Conservation (phyloP, 2,329 filamentous ascomycete genomes). For the Teratosphaeria destructans region DNA sequence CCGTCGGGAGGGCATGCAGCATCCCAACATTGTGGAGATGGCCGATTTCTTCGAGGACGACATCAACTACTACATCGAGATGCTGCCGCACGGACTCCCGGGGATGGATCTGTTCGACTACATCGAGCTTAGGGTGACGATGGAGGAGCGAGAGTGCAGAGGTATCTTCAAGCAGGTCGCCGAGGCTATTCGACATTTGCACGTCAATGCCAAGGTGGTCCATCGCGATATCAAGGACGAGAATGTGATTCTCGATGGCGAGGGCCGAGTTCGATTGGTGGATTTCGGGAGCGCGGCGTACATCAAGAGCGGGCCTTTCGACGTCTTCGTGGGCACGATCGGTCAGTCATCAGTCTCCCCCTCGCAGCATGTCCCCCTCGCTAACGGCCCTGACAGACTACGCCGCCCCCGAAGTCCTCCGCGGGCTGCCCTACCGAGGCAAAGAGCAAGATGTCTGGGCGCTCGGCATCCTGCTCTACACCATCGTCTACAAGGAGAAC, state of each 20-base stretch:
- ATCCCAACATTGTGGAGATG: constrained; percentile 60
- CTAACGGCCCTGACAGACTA: constrained; percentile 57
- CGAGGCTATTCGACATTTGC: constrained; percentile 78
- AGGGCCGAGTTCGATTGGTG: constrained; percentile 91
- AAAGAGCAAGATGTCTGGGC: constrained; percentile 99
- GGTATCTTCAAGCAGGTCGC: constrained; percentile 95
- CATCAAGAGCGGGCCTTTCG: constrained; percentile 95
- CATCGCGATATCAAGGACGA: constrained; percentile 99
- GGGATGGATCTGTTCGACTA: constrained; percentile 99
- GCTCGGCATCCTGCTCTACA: constrained; percentile 91
- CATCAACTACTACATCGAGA: constrained; percentile 96
- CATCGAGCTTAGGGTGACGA: constrained; percentile 89
- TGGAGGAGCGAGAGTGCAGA: constrained; percentile 88
- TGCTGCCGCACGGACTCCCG: constrained; percentile 86
- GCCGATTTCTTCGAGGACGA: constrained; percentile 65
- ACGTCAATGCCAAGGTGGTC: constrained; percentile 81
- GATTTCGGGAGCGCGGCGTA: constrained; percentile 98
- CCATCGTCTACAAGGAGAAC: constrained; percentile 98
- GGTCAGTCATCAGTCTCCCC: constrained; percentile 46
- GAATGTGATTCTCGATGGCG: constrained; percentile 91
- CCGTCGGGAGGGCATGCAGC: constrained; percentile 56
- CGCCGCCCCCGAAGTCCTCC: constrained; percentile 93
- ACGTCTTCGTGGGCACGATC: constrained; percentile 97
- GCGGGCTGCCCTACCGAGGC: constrained; percentile 81
- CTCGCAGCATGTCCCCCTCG: neutral